A percentile compares a stretch with the other conserved stretches of the same genome.
Evolutionary conservation across 345 rosid genomes (phyloP).

Genomic region (Ricinus communis): DNA sequence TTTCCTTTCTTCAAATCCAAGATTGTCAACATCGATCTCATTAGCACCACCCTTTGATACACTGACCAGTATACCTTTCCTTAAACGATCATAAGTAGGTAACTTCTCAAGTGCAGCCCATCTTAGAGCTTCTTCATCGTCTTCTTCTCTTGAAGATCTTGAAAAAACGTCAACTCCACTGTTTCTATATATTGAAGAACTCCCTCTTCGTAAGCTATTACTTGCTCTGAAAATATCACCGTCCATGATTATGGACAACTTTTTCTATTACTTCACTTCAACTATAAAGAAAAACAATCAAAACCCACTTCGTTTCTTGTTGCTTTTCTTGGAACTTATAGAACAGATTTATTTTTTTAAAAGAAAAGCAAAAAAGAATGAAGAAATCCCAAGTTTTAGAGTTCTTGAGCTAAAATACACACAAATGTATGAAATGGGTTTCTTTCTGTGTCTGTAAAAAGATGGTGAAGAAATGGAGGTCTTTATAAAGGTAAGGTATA

Average conservation of each 20-base stretch:
- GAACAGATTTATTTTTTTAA: too few relatives aligned
- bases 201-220: constrained; percentile 10
- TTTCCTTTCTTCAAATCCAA: constrained; percentile 29
- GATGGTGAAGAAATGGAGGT: not conserved
- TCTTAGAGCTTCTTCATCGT: constrained; percentile 51
- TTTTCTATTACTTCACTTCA: too few relatives aligned
- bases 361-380: too few relatives aligned
- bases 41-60: constrained; percentile 14
- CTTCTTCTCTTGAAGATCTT: constrained; percentile 23
- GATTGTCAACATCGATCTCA: constrained; percentile 26
- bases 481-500: not conserved
- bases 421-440: not conserved
- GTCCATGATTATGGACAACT: not conserved
- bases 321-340: not conserved
- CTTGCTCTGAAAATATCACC: constrained; percentile 3
- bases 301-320: not conserved
- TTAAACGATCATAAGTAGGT: constrained; percentile 44
- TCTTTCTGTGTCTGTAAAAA: not conserved
- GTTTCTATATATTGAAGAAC: constrained; percentile 15
- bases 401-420: not conserved
- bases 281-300: too few relatives aligned
- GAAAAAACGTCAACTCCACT: constrained; percentile 12
- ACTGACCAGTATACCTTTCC: constrained; percentile 43
- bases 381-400: not conserved
- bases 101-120: constrained; percentile 58